These are phyloP conservation scores for Entomortierella beljakovae DNA, from an alignment of 192 early-diverging fungal species.

Conservation along the genomic window DNA sequence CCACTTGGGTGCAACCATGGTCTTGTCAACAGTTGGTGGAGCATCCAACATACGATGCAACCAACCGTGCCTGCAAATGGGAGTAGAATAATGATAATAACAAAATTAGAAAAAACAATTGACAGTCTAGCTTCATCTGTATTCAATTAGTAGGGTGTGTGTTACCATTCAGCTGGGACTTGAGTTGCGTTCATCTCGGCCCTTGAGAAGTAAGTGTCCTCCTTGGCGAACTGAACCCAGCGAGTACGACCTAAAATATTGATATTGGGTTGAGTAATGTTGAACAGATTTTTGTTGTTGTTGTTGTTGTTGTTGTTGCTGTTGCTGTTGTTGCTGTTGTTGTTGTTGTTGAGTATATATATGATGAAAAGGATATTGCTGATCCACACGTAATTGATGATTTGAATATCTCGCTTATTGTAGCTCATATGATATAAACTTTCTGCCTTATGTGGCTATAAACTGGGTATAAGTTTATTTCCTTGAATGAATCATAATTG, in stretches of 20 bases:
- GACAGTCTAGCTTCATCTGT: not conserved
- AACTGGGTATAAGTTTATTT: too few relatives aligned
- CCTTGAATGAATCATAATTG: too few relatives aligned
- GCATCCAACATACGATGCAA: constrained; percentile 56
- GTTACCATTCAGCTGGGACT: constrained; percentile 80
- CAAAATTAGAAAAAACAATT: too few relatives aligned
- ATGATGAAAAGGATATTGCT: too few relatives aligned
- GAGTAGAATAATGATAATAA: too few relatives aligned
- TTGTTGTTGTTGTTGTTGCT: not conserved
- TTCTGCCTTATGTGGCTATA: too few relatives aligned
- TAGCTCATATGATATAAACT: too few relatives aligned
- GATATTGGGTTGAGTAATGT: not conserved
- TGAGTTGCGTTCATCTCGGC: constrained; percentile 70
- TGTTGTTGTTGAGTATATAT: too few relatives aligned
- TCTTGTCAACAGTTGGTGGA: constrained; percentile 48
- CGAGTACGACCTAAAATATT: constrained; percentile 72
- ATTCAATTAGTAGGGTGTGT: not conserved
- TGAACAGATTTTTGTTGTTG: not conserved
- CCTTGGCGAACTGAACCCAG: constrained; percentile 75
- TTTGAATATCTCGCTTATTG: too few relatives aligned
- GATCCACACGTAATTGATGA: too few relatives aligned
- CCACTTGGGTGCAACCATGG: constrained; percentile 51
- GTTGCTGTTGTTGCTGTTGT: too few relatives aligned
- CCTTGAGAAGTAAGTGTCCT: constrained; percentile 50
- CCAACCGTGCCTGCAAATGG: constrained; percentile 50